Evolutionary conservation across 257 asterid genomes (phyloP).

Genomic region (Gardenia jasminoides): DNA sequence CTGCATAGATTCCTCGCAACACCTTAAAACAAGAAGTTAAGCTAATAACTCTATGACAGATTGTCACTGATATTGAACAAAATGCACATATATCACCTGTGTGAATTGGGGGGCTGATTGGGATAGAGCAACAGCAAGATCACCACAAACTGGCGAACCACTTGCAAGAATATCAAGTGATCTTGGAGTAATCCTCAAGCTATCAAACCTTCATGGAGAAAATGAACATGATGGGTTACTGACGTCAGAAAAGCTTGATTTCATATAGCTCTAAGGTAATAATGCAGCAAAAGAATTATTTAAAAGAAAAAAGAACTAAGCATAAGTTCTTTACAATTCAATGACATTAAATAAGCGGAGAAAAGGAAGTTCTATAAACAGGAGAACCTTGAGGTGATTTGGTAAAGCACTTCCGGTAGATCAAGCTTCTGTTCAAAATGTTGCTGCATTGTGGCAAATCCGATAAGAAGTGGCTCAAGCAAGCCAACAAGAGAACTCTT

Average conservation of each 20-base stretch:
- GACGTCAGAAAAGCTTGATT: constrained; percentile 32
- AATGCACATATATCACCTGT: constrained; percentile 47
- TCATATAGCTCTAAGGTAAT: constrained; percentile 15
- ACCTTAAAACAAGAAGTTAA: constrained; percentile 49
- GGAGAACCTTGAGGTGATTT: constrained; percentile 90
- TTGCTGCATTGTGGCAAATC: constrained; percentile 95
- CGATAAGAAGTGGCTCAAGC: constrained; percentile 98
- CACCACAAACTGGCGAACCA: constrained; percentile 99
- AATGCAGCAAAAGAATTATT: background rate
- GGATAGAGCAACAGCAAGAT: constrained; percentile 96
- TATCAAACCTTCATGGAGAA: constrained; percentile 79
- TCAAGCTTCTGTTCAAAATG: constrained; percentile 98
- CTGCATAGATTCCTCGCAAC: constrained; percentile 88
- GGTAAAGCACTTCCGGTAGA: constrained; percentile 94
- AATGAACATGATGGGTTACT: constrained; percentile 10
- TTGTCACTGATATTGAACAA: background rate
- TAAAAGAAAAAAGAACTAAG: constrained; percentile 16
- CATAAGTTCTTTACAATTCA: background rate
- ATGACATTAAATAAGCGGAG: background rate
- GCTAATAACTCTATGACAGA: constrained; percentile 19
- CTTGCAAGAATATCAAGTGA: constrained; percentile 96
- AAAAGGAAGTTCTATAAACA: constrained; percentile 1
- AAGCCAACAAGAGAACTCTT: constrained; percentile 91
- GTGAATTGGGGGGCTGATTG: constrained; percentile 98
- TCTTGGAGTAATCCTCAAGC: constrained; percentile 95